Base-by-base conservation (phyloP, 2,329 filamentous ascomycete genomes). In the Hirsutella thompsonii region DNA sequence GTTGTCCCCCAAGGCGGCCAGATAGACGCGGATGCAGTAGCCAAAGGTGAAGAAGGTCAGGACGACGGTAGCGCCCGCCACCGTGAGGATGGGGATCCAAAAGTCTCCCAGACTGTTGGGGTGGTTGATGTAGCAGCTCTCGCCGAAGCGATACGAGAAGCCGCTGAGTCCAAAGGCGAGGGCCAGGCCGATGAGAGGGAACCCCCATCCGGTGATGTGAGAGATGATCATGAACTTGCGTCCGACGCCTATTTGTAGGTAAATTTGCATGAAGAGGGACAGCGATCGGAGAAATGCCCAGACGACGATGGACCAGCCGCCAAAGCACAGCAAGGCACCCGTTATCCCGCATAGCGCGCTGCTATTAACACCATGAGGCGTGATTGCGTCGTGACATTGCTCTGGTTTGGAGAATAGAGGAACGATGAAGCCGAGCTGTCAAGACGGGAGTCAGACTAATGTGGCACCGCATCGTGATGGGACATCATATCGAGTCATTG, bases 261-360 rank as follows among this genome's bases (percentile, higher is more conserved):
- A 95, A 48, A 98, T 95, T 61, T 96, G 92, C 20, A 98, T 77
- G 61, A 98, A 92, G 52, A 98, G 81, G 5, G 88, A 94, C 26
- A 96, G 65, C 0, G 90, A 84, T 47, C 92, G 79, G 45, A 95
- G 72, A 57, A 95, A 94, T 47, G 89, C 78, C 90, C 92, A 98
- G 60, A 94, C 79, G 28, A 87, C 77, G 36, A 81, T 84, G 23
- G 78, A 74, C 72, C 89, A 85, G 35, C 89, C 92, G 40, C 92
- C 92, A 23, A 88, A 75, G 39, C 96, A 73, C 39, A 98, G 66
- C 48, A 95, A 81, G 1, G 87, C 74, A 9, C 92, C 92, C 1
- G 89, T 94, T 44, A 88, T 82, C 5, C 88, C 92, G 57, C 92
- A 98, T 4, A 86, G 78, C 20, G 79, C 65, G 55, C 76, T 85